Percentiles rank a stretch among this genome's conserved stretches.
Conservation (phyloP, 2,329 filamentous ascomycete genomes). For the Corynespora cassiicola region DNA sequence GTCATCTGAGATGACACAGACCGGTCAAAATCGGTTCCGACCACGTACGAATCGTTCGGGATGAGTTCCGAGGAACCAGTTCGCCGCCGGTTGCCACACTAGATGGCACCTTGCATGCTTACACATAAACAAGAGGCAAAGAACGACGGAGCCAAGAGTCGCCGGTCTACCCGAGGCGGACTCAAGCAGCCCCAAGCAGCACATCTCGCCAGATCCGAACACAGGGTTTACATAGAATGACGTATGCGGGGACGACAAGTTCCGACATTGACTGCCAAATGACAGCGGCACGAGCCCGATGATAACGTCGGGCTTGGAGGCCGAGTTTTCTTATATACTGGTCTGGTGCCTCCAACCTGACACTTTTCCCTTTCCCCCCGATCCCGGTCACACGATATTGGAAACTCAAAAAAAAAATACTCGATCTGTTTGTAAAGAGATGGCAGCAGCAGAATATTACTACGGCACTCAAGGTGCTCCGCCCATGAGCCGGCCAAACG, state of each 20-base stretch:
- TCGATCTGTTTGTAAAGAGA: too few relatives aligned
- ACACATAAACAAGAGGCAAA: slow-evolving; percentile 11
- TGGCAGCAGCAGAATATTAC: slow-evolving; percentile 45
- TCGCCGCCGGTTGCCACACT: too few relatives aligned
- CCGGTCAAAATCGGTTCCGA: too few relatives aligned
- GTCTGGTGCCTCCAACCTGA: slow-evolving; percentile 1
- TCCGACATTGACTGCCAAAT: slow-evolving; percentile 13
- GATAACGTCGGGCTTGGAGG: slow-evolving; percentile 20
- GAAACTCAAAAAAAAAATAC: slow-evolving; percentile 1
- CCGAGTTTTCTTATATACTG: slow-evolving; percentile 11
- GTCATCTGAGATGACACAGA: too few relatives aligned
- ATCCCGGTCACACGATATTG: background rate
- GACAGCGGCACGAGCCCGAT: slow-evolving; percentile 34
- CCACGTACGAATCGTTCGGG: too few relatives aligned
- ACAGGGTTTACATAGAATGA: slow-evolving; percentile 22
- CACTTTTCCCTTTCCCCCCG: slow-evolving; percentile 3
- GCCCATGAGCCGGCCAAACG: slow-evolving; percentile 20
- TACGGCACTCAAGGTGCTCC: slow-evolving; percentile 28
- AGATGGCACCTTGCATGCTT: slow-evolving; percentile 18
- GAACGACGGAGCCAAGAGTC: slow-evolving; percentile 27
- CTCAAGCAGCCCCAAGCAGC: slow-evolving; percentile 17
- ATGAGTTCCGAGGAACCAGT: too few relatives aligned
- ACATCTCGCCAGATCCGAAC: slow-evolving; percentile 22
- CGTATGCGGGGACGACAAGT: slow-evolving; percentile 21
- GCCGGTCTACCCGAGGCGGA: slow-evolving; percentile 25